phyloP scores from a whole-genome alignment of 139 green algal species.

The Chlamydomonas sp. region DNA sequence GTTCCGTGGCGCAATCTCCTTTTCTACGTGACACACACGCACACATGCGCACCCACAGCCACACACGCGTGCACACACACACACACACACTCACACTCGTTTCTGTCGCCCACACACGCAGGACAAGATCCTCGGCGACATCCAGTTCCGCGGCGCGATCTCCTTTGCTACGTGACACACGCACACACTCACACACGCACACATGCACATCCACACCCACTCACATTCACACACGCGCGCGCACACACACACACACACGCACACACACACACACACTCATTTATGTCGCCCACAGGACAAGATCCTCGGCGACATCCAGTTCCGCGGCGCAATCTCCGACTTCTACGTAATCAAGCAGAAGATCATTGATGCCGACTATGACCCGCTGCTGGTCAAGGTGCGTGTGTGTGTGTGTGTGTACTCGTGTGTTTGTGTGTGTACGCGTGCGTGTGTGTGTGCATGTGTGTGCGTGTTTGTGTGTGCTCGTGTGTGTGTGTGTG shows the following conservation, averaged over 20 bases:
- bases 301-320: conserved; percentile 72
- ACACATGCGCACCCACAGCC: too few relatives aligned
- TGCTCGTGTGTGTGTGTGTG: too few relatives aligned
- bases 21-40: too few relatives aligned
- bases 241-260: not conserved
- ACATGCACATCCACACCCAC: not conserved
- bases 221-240: not conserved
- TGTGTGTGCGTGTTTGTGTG: too few relatives aligned
- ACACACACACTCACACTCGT: not conserved
- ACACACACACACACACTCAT: not conserved
- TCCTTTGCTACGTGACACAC: too few relatives aligned
- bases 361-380: conserved; percentile 51
- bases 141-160: conserved; percentile 78
- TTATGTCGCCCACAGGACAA: conserved; percentile 29
- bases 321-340: conserved; percentile 73
- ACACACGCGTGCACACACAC: not conserved
- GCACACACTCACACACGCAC: too few relatives aligned
- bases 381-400: conserved; percentile 24
- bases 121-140: conserved; percentile 61
- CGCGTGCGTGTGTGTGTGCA: too few relatives aligned
- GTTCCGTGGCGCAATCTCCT: conserved; percentile 73
- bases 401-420: too few relatives aligned
- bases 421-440: too few relatives aligned
- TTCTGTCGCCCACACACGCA: not conserved
- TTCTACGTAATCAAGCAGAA: conserved; percentile 59